Base-by-base conservation (phyloP, 352 stramenopile species). In the Albugo laibachii region DNA sequence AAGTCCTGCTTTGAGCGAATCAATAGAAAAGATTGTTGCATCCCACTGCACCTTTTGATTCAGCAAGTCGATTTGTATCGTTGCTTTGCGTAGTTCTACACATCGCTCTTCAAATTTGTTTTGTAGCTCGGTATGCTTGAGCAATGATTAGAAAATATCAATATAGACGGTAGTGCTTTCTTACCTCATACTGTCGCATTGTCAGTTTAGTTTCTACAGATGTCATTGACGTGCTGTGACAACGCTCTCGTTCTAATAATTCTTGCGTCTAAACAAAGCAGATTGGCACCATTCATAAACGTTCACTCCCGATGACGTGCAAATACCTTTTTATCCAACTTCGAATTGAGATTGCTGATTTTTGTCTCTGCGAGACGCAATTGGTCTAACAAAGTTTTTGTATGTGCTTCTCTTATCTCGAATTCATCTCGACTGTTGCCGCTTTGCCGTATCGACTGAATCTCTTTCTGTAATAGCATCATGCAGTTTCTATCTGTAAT, bases 181-280 rank as follows among this genome's bases (percentile, higher is more conserved):
- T 24, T 36, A 72, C 68, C 64, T 87, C 75, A 50, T 84, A 87
- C 47, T 81, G 68, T 49, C 67, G 72, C 65, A 87, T 84, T 51
- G 84, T 87, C 24, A 87, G 50, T 20, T 87, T 69, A 41, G 71
- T 82, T 21, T 69, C 67, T 0, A 63, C 36, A 5, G 56, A 52
- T 35, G 75, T 62, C 11, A 83, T 46, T 13, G 62, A 47, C 3
- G 65, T 76, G 13, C 62, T 62, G 48, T 81, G 69, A 11, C 52
- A 46, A 46, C 63, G 76, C 20, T 84, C 75, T 50, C 62, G 51
- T 4, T 69, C 60, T 15, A 65, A 80, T 13, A 56, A 43, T 54
- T 81, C 69, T 2, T 82, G 55, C 3, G 74, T 52, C 66, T 79
- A 19, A 11, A 16, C 16, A 38, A 20, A n/a, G 19, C 24, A 40